Percentiles rank a stretch among this genome's conserved stretches.
phyloP scores from a whole-genome alignment of 768 basidiomycete genomes.

The Krasilnikovozyma curviuscula region DNA sequence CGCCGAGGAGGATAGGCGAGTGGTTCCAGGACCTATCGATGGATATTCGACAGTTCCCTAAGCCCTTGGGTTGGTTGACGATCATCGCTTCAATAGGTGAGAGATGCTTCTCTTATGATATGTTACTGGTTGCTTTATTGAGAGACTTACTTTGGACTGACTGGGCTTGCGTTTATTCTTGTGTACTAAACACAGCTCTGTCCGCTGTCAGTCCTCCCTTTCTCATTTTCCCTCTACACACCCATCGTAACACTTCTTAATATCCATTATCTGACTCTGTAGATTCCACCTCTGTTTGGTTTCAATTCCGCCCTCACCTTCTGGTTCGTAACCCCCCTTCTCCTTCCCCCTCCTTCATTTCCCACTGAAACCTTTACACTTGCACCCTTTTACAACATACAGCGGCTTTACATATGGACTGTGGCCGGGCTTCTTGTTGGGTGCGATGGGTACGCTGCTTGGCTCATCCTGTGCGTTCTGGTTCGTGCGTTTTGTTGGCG shows the following conservation, averaged over 20 bases:
- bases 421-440: slow-evolving; percentile 3
- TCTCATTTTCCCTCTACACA: background rate
- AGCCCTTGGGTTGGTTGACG: background rate
- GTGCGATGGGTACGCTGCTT: background rate
- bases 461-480: slow-evolving; percentile 7
- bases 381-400: background rate
- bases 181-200: background rate
- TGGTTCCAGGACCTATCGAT: no score
- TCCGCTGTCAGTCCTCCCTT: background rate
- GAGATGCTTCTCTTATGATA: background rate
- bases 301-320: slow-evolving; percentile 2
- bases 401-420: slow-evolving; percentile 9
- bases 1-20: slow-evolving; percentile 4
- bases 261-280: background rate
- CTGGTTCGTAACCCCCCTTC: background rate
- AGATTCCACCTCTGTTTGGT: slow-evolving; percentile 6
- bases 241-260: background rate
- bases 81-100: background rate
- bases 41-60: background rate
- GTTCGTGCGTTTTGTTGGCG: slow-evolving; percentile 5
- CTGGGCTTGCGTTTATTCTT: slow-evolving; percentile 4
- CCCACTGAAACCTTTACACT: background rate
- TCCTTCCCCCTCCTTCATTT: background rate
- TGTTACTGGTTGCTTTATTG: slow-evolving; percentile 4
- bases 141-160: slow-evolving; percentile 2